Conservation (phyloP, 106 monocot species). For the Dendrobium huoshanense region DNA sequence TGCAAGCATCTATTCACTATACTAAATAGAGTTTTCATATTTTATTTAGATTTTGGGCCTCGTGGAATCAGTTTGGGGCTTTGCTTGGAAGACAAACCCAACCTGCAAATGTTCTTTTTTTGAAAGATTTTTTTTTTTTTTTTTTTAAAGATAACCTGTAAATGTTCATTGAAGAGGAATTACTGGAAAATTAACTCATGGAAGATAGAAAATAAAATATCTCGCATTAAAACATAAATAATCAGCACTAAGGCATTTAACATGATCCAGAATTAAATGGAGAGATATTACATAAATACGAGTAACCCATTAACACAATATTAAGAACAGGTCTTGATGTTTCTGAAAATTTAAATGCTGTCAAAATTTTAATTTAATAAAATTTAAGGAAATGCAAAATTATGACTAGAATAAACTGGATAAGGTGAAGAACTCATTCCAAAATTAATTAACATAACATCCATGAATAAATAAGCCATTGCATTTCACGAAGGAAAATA, state of each 20-base stretch:
- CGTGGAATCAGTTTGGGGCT: not conserved
- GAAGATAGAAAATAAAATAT: not conserved
- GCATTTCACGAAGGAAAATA: not conserved
- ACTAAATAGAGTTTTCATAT: not conserved
- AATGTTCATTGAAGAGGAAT: not conserved
- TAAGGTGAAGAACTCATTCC: not conserved
- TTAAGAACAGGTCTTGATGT: not conserved
- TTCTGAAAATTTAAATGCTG: not conserved
- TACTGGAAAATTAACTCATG: not conserved
- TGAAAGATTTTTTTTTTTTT: no score
- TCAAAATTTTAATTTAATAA: not conserved
- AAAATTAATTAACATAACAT: not conserved
- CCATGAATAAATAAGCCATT: not conserved
- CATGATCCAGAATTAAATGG: not conserved
- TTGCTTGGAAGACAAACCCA: not conserved
- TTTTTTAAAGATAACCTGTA: not conserved
- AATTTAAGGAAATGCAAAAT: not conserved
- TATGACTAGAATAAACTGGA: not conserved
- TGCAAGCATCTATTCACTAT: not conserved
- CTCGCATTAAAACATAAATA: not conserved
- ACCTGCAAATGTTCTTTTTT: not conserved
- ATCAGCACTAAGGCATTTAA: not conserved
- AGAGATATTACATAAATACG: not conserved
- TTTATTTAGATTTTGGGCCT: not conserved
- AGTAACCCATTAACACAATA: not conserved